These are phyloP conservation scores for Stephania japonica DNA, from an alignment of 164 flowering plant genomes.

Conservation along the genomic window DNA sequence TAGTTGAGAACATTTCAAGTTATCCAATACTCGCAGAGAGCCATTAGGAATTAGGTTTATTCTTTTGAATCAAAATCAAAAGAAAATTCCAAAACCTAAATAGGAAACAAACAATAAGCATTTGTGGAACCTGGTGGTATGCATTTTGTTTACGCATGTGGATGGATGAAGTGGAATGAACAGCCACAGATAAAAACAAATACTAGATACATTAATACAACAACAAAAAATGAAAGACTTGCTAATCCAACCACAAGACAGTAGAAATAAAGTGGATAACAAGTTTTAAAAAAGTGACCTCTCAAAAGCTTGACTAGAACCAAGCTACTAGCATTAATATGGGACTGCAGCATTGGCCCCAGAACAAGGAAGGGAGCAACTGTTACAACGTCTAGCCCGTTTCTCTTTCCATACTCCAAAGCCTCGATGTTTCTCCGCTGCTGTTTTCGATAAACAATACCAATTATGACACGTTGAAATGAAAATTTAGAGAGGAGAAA, in stretches of 20 bases:
- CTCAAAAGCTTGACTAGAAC: conserved; percentile 30
- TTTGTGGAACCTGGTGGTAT: not conserved
- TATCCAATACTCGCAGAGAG: too few species aligned
- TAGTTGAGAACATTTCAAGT: too few species aligned
- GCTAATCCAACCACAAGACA: too few species aligned
- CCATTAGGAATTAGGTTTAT: too few species aligned
- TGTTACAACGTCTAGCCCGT: conserved; percentile 37
- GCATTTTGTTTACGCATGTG: not conserved
- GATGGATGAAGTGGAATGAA: not conserved
- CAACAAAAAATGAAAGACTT: too few species aligned
- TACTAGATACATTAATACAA: not conserved
- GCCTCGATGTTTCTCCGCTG: conserved; percentile 49
- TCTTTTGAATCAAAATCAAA: not conserved
- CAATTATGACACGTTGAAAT: conserved; percentile 29
- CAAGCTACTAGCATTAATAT: conserved; percentile 36
- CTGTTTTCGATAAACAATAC: conserved; percentile 48
- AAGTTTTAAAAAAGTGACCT: conserved; percentile 22
- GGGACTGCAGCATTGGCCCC: conserved; percentile 51
- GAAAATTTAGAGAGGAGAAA: not conserved
- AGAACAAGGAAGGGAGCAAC: conserved; percentile 42
- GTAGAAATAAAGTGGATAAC: not conserved
- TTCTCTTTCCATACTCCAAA: conserved; percentile 31
- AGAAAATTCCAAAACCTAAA: not conserved
- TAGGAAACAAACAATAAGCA: too few species aligned
- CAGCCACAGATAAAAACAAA: not conserved